Base-by-base conservation (phyloP, 1,284 basidiomycete genomes). In the Tilletia caries region DNA sequence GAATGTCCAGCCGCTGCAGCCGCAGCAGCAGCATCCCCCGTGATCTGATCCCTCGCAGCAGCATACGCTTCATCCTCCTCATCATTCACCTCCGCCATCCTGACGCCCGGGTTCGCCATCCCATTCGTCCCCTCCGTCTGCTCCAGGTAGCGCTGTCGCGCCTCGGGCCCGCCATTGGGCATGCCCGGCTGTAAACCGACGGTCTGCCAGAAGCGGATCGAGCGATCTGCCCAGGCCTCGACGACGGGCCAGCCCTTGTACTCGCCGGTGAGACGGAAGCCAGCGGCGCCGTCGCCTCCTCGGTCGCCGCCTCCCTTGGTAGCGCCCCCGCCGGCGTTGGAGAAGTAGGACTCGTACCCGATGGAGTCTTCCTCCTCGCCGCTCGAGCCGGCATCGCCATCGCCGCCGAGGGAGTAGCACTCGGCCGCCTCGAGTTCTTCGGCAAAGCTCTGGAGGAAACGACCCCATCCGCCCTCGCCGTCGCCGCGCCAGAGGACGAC, bases 401-500 rank as follows among this genome's bases (percentile, higher is more conserved):
- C 64, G 43, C 73, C 80, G 29, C 79, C 76, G 41, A 81, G 75
- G 29, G 74, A 74, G 71, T 71, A 82, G 25, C 77, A 74, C 5
- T 95, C 92, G 2, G 93, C 92, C 64, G 86, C 89, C 85, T 98
- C 95, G 32, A 98, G 84, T 72, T 98, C 94, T 60, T 98, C 95
- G 2, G 90, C 93, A 80, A 98, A 95, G 64, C 86, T 87, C n/a
- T 93, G 89, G 46, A 98, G 85, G 91, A 94, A 98, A 79, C 90
- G 90, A 43, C 92, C 95, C 95, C 96, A 98, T 3, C 95, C 95
- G 13, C 89, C 90, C 44, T 88, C 87, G 20, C 95, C 94, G 73
- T 98, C 94, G 8, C 82, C 83, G 33, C 79, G 75, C 79, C 82
- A 84, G 66, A 98, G 86, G 41, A 98, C 95, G 50, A 97, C 92